Evolutionary conservation across 441 rosid species (phyloP).

Genomic region (Populus hybrid): DNA sequence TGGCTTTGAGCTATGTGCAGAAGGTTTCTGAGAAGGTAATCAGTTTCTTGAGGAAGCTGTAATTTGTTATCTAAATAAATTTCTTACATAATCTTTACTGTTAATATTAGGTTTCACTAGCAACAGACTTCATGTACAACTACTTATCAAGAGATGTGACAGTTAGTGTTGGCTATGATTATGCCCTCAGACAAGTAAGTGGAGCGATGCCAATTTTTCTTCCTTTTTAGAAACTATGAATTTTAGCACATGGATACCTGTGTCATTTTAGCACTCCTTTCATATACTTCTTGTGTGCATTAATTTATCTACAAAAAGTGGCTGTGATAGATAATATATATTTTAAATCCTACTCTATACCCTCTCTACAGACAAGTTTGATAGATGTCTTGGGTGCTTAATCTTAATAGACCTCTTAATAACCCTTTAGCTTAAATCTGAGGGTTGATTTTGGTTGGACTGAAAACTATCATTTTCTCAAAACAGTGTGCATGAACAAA

Average conservation of each 20-base stretch:
- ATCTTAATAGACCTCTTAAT: no score
- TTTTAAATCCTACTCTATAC: neutral
- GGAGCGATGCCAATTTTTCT: slow-evolving; percentile 4
- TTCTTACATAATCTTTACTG: slow-evolving; percentile 11
- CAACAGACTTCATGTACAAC: slow-evolving; percentile 85
- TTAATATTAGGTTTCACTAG: slow-evolving; percentile 68
- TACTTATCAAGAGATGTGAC: slow-evolving; percentile 78
- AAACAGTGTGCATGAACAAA: no score
- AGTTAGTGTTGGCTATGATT: slow-evolving; percentile 91
- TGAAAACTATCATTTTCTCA: no score
- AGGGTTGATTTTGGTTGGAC: no score
- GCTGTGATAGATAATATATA: neutral
- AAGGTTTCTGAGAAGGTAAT: slow-evolving; percentile 95
- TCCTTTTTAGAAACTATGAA: neutral
- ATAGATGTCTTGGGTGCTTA: no score
- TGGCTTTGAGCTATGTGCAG: slow-evolving; percentile 88
- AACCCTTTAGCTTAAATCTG: no score
- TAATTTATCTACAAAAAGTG: no score
- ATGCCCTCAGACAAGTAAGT: slow-evolving; percentile 89
- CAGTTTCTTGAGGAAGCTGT: neutral
- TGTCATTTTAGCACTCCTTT: neutral
- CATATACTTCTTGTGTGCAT: neutral
- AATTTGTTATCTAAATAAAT: neutral
- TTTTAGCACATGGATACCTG: neutral
- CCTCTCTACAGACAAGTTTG: neutral